Evolutionary conservation across 2,329 filamentous ascomycete genomes (phyloP).

Genomic region (Cladophialophora bantiana): DNA sequence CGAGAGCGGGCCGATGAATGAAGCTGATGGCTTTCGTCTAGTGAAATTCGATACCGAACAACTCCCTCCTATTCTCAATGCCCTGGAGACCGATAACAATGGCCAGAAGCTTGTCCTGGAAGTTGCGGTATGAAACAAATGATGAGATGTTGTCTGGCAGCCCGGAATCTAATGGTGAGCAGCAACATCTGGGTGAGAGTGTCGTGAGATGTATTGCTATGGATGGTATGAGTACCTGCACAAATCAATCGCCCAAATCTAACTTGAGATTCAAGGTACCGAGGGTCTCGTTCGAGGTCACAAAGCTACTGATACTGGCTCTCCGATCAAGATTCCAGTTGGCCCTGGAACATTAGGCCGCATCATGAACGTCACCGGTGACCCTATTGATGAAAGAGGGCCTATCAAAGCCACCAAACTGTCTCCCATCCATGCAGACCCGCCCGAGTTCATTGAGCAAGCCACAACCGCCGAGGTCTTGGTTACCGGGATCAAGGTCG

Average conservation of each 20-base stretch:
- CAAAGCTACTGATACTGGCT: slow-evolving; percentile 84
- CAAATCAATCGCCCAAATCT: background rate
- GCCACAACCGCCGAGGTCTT: slow-evolving; percentile 96
- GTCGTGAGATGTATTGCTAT: slow-evolving; percentile 99
- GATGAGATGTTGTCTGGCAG: slow-evolving; percentile 10
- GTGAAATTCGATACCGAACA: slow-evolving; percentile 96
- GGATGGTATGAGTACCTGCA: slow-evolving; percentile 73
- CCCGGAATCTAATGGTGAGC: slow-evolving; percentile 38
- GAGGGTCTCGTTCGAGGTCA: slow-evolving; percentile 98
- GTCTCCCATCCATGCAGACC: slow-evolving; percentile 91
- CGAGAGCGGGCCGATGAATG: slow-evolving; percentile 5
- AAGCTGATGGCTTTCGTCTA: slow-evolving; percentile 51
- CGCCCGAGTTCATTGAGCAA: slow-evolving; percentile 92
- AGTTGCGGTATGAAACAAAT: slow-evolving; percentile 76
- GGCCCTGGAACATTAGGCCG: slow-evolving; percentile 91
- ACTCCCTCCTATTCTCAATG: slow-evolving; percentile 97
- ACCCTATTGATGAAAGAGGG: slow-evolving; percentile 99
- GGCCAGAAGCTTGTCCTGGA: slow-evolving; percentile 95
- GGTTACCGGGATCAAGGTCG: slow-evolving; percentile 99
- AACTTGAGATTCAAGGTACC: slow-evolving; percentile 70
- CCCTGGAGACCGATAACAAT: slow-evolving; percentile 88
- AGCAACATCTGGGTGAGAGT: slow-evolving; percentile 99
- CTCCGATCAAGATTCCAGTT: slow-evolving; percentile 95
- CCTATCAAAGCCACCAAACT: slow-evolving; percentile 93
- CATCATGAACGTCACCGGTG: slow-evolving; percentile 99